Conservation (phyloP, 2,329 filamentous ascomycete genomes). For the Aspergillus luchuensis region DNA sequence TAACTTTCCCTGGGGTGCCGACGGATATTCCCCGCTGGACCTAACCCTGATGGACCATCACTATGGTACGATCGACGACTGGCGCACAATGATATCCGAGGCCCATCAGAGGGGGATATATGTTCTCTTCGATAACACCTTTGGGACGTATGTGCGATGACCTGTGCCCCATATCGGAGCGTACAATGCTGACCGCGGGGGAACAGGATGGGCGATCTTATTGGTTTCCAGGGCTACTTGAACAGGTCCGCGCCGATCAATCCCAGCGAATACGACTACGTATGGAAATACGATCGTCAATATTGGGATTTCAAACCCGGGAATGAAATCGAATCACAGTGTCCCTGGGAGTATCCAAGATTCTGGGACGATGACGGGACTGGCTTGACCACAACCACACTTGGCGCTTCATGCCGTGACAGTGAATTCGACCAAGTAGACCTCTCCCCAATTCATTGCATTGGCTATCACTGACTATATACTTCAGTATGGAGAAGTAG, state of each 20-base stretch:
- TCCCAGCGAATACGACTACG: slow-evolving; percentile 57
- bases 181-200: not conserved
- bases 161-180: not conserved
- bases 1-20: slow-evolving; percentile 64
- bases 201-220: slow-evolving; percentile 57
- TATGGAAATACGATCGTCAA: slow-evolving; percentile 55
- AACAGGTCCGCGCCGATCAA: slow-evolving; percentile 58
- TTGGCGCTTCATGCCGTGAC: slow-evolving; percentile 26
- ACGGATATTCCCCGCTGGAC: slow-evolving; percentile 62
- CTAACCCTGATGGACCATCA: slow-evolving; percentile 64
- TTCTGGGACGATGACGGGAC: slow-evolving; percentile 56
- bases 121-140: slow-evolving; percentile 65
- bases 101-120: slow-evolving; percentile 65
- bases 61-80: slow-evolving; percentile 59
- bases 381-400: slow-evolving; percentile 4
- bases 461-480: not conserved
- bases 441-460: not conserved
- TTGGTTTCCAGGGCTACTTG: slow-evolving; percentile 47
- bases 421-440: slow-evolving; percentile 61
- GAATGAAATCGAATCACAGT: slow-evolving; percentile 51
- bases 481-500: slow-evolving; percentile 57
- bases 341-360: slow-evolving; percentile 57
- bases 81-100: slow-evolving; percentile 58
- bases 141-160: slow-evolving; percentile 54
- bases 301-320: slow-evolving; percentile 61